phyloP scores from a whole-genome alignment of 305 asterid genomes.

The Vinca major region DNA sequence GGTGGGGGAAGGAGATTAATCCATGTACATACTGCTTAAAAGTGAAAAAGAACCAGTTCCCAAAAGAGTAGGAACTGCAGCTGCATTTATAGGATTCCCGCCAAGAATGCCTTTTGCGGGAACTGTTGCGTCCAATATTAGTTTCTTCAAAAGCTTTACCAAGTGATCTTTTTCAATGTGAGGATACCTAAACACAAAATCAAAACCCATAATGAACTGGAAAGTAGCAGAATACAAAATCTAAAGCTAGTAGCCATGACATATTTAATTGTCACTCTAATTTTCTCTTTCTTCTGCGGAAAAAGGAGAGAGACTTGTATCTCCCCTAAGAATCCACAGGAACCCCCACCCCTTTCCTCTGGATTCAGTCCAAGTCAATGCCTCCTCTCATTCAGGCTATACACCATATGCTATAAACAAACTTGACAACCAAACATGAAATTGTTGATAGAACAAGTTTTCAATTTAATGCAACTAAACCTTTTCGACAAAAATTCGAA shows the following conservation, averaged over 20 bases:
- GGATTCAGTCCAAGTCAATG: no score
- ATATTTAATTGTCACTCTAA: not conserved
- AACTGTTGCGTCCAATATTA: slow-evolving; percentile 53
- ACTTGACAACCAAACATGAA: not conserved
- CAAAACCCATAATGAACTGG: slow-evolving; percentile 1
- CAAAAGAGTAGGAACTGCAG: slow-evolving; percentile 83
- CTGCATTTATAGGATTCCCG: slow-evolving; percentile 55
- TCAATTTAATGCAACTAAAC: not conserved
- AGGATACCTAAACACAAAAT: slow-evolving; percentile 50
- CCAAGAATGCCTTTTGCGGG: slow-evolving; percentile 45
- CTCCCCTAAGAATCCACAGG: not conserved
- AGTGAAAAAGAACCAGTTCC: slow-evolving; percentile 93
- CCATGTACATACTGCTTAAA: slow-evolving; percentile 47
- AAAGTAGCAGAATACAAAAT: not conserved
- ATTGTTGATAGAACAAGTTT: not conserved
- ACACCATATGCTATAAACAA: not conserved
- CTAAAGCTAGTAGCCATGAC: not conserved
- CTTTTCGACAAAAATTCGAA: no score
- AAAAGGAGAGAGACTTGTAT: not conserved
- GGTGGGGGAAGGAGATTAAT: no score
- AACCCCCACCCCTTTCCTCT: no score
- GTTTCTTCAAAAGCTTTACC: slow-evolving; percentile 88
- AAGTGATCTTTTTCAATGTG: slow-evolving; percentile 87
- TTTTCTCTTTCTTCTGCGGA: not conserved
- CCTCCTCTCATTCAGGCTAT: not conserved